A percentile compares a stretch with the other conserved stretches of the same genome.
These are phyloP conservation scores for Sugiyamaella smithiae DNA, from an alignment of 805 yeast species.

Conservation along the genomic window DNA sequence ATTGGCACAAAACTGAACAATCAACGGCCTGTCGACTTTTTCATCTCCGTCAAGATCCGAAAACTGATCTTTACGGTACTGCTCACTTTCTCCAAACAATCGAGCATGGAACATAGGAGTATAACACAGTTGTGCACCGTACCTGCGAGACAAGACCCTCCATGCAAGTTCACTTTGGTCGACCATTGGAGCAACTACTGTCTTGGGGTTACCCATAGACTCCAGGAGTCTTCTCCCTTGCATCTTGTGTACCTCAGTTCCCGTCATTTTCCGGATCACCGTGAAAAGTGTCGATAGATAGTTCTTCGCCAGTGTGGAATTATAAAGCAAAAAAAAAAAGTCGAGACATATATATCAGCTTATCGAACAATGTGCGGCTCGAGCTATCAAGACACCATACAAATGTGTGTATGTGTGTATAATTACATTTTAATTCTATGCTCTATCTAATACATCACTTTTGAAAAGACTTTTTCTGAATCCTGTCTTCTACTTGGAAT, in stretches of 20 bases:
- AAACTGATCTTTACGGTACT: conserved; percentile 71
- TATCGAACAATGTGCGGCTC: too few relatives aligned
- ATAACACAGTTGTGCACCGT: conserved; percentile 92
- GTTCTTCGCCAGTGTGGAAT: not conserved
- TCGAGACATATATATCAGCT: not conserved
- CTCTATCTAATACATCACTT: too few relatives aligned
- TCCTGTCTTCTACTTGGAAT: not conserved
- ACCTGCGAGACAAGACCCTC: conserved; percentile 78
- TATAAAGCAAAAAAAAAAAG: not conserved
- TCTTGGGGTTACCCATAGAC: conserved; percentile 68
- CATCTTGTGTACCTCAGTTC: conserved; percentile 27
- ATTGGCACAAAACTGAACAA: conserved; percentile 96
- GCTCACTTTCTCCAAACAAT: conserved; percentile 77
- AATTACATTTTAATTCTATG: too few relatives aligned
- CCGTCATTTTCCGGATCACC: not conserved
- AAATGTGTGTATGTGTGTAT: too few relatives aligned
- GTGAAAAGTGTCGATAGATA: not conserved
- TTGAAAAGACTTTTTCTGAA: not conserved
- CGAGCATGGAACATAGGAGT: conserved; percentile 97
- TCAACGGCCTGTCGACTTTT: conserved; percentile 71
- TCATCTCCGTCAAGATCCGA: conserved; percentile 67
- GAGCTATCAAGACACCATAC: too few relatives aligned
- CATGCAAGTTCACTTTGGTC: conserved; percentile 96
- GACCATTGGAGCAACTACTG: conserved; percentile 97
- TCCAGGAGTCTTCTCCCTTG: conserved; percentile 70